phyloP scores from a whole-genome alignment of 257 asterid species.

The Plectranthus barbatus region DNA sequence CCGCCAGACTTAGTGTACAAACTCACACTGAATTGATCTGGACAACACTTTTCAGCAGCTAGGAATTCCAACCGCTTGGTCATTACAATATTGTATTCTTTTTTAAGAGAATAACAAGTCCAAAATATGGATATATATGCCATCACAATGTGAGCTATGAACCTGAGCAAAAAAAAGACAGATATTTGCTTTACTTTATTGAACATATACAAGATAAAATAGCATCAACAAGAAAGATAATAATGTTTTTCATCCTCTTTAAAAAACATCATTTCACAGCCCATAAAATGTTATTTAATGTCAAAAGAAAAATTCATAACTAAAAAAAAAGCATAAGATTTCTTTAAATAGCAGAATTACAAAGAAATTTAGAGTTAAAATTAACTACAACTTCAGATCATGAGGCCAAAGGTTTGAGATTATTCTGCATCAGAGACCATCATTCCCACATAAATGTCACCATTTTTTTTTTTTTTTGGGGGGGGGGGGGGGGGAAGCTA shows the following conservation, averaged over 20 bases:
- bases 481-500: conserved; percentile 1
- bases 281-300: background rate
- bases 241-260: background rate
- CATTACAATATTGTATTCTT: conserved; percentile 60
- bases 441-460: background rate
- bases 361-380: background rate
- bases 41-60: conserved; percentile 73
- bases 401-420: background rate
- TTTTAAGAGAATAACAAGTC: conserved; percentile 72
- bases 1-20: background rate
- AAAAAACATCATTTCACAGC: background rate
- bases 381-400: background rate
- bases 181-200: background rate
- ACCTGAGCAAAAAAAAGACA: conserved; percentile 38
- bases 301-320: background rate
- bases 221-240: conserved; percentile 5
- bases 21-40: conserved; percentile 91
- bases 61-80: conserved; percentile 75
- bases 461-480: background rate
- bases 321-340: background rate
- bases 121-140: conserved; percentile 77
- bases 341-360: background rate
- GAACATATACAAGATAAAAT: background rate
- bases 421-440: background rate
- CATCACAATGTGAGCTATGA: conserved; percentile 69